Evolutionary conservation across 2,329 filamentous ascomycete genomes (phyloP), one percentile per base, ranked within the genome.

Genomic region (Amauroascus verrucosus): DNA sequence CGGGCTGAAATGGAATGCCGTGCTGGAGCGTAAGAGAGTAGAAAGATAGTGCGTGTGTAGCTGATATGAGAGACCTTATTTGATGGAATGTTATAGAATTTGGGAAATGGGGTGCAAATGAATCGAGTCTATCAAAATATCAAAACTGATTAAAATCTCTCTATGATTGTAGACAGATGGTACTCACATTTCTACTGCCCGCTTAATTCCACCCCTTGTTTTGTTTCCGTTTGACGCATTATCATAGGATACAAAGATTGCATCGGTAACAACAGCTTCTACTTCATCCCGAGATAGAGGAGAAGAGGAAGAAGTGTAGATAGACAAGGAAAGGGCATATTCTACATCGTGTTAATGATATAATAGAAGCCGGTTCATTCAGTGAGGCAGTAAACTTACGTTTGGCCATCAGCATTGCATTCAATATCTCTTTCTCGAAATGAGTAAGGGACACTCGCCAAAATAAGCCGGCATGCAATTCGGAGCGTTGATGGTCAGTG

Each of bases 201-300:
- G 78, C 63, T 80, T 83, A 71, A 84, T 77, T 13, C 77, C 77
- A 14, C 81, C 81, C 59, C 81, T 73, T 16, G 75, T 81, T 57
- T 74, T 73, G 61, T 83, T 84, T 28, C 81, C 81, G 60, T 84
- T 84, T 63, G 76, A 83, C 18, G 81, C 81, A 58, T 81, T 81
- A 62, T 84, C 81, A 62, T 84, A 84, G 18, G 75, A 70, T 22
- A 76, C 66, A 65, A 80, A 75, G 16, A 78, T 75, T 35, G 75
- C 71, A 7, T 70, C 71, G 13, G 78, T 65, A 14, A 82, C 70
- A 13, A 76, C 71, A 22, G 69, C 62, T 65, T 83, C 78, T 6
- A 80, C 72, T 26, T 75, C 73, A 0, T 66, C 60, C 6, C 61
- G 56, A n/a, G 67, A 64, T 9, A 81, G 64, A 14, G 71, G 67